Percentiles rank a stretch among this genome's conserved stretches.
Conservation (phyloP, 2,329 filamentous ascomycete genomes). For the Neodidymelliopsis sp. region DNA sequence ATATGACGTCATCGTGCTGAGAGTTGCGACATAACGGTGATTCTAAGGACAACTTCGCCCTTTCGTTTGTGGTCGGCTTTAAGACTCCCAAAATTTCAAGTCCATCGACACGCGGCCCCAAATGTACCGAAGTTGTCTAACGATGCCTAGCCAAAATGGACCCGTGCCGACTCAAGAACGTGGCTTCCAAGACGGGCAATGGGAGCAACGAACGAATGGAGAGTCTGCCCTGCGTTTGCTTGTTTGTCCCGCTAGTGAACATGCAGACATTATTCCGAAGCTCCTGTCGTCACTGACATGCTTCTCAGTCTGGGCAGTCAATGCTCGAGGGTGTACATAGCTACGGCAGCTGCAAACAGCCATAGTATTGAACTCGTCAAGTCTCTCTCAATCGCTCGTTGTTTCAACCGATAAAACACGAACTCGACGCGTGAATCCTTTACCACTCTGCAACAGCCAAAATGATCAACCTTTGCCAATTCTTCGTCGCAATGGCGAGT, state of each 20-base stretch:
- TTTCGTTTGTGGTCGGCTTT: no score
- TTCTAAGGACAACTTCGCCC: no score
- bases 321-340: constrained; percentile 10
- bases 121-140: background rate
- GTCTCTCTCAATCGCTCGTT: background rate
- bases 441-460: background rate
- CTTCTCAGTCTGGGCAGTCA: constrained; percentile 10
- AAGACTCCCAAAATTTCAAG: constrained; percentile 57
- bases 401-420: background rate
- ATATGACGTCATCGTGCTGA: no score
- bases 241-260: background rate
- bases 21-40: no score
- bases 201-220: constrained; percentile 7
- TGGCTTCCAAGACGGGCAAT: constrained; percentile 5
- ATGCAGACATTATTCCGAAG: constrained; percentile 3
- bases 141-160: constrained; percentile 10
- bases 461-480: constrained; percentile 11
- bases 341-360: background rate
- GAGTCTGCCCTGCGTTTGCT: constrained; percentile 7
- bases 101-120: constrained; percentile 17
- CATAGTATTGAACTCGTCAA: background rate
- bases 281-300: constrained; percentile 3
- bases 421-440: background rate
- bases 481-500: constrained; percentile 6
- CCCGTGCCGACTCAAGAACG: background rate